Evolutionary conservation across 257 asterid genomes (phyloP).

Genomic region (Nicotiana sylvestris): DNA sequence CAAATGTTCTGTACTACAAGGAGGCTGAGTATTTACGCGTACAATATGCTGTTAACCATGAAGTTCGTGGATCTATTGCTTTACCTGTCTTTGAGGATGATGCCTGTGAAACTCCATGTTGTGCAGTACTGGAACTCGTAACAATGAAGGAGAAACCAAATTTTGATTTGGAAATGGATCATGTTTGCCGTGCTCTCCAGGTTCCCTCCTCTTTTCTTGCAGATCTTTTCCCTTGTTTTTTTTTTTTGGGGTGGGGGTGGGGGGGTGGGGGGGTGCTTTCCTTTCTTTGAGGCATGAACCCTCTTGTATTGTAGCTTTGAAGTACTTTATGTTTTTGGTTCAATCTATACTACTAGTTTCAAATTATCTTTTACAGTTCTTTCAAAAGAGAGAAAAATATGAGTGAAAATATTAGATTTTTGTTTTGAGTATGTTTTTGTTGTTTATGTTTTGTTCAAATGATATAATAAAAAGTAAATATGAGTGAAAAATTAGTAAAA

Average conservation of each 20-base stretch:
- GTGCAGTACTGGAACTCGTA: constrained; percentile 86
- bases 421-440: background rate
- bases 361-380: background rate
- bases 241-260: too few relatives aligned
- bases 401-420: background rate
- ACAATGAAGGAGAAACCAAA: constrained; percentile 56
- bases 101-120: constrained; percentile 46
- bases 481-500: background rate
- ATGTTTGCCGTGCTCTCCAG: constrained; percentile 68
- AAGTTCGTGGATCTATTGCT: constrained; percentile 87
- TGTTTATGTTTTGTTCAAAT: background rate
- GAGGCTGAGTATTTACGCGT: constrained; percentile 68
- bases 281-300: background rate
- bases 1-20: constrained; percentile 68
- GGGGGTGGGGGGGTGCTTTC: background rate
- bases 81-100: constrained; percentile 72
- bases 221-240: background rate
- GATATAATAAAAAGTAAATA: background rate
- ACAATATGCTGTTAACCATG: constrained; percentile 64
- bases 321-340: background rate
- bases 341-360: background rate
- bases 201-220: constrained; percentile 23
- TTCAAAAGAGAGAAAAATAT: background rate
- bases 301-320: background rate
- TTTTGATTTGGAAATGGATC: constrained; percentile 70